Conservation (phyloP, 306 rosid genomes). For the Clitoria ternatea region DNA sequence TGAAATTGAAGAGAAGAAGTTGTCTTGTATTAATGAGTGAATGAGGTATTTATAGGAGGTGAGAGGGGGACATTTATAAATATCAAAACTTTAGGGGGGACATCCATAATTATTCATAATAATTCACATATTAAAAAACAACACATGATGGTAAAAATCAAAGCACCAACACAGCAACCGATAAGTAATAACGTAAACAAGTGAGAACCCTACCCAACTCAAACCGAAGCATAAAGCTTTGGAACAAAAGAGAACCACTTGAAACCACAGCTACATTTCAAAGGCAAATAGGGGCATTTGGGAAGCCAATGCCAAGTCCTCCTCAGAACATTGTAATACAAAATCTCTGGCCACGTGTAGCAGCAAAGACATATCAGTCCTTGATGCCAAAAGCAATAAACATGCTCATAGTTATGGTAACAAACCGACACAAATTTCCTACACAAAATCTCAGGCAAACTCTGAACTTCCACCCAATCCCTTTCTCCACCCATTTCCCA, state of each 20-base stretch:
- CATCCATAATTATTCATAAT: too few species aligned
- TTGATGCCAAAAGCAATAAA: constrained; percentile 1
- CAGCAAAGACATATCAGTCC: background rate
- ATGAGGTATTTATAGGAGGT: too few species aligned
- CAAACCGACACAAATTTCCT: background rate
- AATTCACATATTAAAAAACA: too few species aligned
- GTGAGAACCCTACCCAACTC: background rate
- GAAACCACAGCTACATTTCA: background rate
- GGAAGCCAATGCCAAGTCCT: background rate
- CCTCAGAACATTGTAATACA: background rate
- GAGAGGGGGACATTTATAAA: too few species aligned
- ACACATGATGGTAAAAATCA: background rate
- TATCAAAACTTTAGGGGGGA: too few species aligned
- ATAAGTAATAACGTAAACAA: too few species aligned
- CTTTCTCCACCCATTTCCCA: background rate
- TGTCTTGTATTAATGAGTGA: too few species aligned
- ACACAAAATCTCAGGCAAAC: background rate
- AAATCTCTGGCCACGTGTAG: background rate
- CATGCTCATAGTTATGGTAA: constrained; percentile 3
- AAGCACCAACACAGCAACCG: background rate
- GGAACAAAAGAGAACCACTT: constrained; percentile 12
- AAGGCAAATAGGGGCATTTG: constrained; percentile 1
- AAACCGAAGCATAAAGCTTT: background rate
- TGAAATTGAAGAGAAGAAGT: too few species aligned
- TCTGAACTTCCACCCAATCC: background rate